phyloP scores from a whole-genome alignment of 2,329 filamentous ascomycete genomes.

The Teratosphaeria destructans region DNA sequence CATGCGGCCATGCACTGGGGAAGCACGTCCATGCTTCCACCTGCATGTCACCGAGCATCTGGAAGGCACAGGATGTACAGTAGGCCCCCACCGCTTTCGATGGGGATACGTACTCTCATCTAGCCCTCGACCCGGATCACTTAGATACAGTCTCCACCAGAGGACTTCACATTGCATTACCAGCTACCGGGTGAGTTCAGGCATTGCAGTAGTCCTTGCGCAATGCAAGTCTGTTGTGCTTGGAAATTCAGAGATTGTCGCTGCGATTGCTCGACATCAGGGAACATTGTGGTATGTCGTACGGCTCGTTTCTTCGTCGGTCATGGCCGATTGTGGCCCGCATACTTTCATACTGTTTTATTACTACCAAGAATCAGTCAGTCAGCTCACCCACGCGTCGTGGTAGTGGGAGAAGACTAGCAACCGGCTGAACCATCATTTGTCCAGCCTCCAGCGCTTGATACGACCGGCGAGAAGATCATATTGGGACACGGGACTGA shows the following conservation, averaged over 20 bases:
- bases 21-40: background rate
- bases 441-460: background rate
- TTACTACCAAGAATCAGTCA: background rate
- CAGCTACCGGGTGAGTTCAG: background rate
- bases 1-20: background rate
- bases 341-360: background rate
- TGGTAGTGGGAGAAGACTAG: background rate
- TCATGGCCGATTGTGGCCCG: background rate
- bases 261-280: background rate
- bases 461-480: background rate
- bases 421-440: background rate
- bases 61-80: background rate
- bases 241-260: background rate
- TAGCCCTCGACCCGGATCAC: background rate
- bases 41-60: background rate
- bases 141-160: background rate
- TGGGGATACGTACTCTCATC: background rate
- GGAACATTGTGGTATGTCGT: background rate
- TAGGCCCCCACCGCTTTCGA: background rate
- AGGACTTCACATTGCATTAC: background rate
- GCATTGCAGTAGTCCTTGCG: background rate
- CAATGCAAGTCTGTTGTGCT: background rate
- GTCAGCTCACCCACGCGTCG: background rate
- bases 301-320: background rate
- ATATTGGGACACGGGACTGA: background rate